A percentile compares a stretch with the other conserved stretches of the same genome.
Conservation (phyloP, 129 eudicot genomes). For the Chrysanthemum makinoi region DNA sequence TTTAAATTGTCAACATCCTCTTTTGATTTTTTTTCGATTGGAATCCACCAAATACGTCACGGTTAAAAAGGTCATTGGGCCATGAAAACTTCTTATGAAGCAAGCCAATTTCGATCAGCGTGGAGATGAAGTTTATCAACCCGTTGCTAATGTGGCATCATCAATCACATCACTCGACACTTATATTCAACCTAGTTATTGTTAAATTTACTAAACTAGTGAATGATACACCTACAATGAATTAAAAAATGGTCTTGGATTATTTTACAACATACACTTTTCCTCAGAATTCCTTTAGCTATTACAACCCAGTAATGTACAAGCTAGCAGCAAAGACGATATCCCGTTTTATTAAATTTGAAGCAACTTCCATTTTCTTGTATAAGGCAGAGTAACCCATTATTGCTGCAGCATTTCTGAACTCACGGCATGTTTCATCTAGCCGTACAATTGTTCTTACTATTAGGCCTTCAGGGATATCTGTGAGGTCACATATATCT, state of each 20-base stretch:
- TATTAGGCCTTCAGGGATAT: slow-evolving; percentile 94
- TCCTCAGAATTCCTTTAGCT: slow-evolving; percentile 15
- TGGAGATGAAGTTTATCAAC: no score
- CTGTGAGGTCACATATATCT: slow-evolving; percentile 94
- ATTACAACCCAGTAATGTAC: slow-evolving; percentile 78
- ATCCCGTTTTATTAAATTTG: slow-evolving; percentile 91
- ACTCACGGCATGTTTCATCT: slow-evolving; percentile 96
- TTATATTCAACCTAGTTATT: no score
- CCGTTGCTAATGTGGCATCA: no score
- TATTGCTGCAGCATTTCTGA: slow-evolving; percentile 93
- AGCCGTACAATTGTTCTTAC: slow-evolving; percentile 92
- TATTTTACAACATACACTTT: slow-evolving; percentile 24
- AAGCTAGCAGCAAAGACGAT: slow-evolving; percentile 98
- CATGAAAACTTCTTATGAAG: no score
- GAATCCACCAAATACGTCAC: no score
- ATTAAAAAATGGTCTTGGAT: neutral
- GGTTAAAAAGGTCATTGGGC: no score
- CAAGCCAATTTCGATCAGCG: no score
- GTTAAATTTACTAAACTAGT: no score
- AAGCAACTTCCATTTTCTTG: slow-evolving; percentile 94
- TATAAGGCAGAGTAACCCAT: slow-evolving; percentile 93
- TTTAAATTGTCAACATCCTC: no score
- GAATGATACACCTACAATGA: neutral
- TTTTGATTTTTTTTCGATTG: no score
- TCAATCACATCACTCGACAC: no score